Evolutionary conservation across 305 asterid genomes (phyloP).

Genomic region (Fraxinus albicans): DNA sequence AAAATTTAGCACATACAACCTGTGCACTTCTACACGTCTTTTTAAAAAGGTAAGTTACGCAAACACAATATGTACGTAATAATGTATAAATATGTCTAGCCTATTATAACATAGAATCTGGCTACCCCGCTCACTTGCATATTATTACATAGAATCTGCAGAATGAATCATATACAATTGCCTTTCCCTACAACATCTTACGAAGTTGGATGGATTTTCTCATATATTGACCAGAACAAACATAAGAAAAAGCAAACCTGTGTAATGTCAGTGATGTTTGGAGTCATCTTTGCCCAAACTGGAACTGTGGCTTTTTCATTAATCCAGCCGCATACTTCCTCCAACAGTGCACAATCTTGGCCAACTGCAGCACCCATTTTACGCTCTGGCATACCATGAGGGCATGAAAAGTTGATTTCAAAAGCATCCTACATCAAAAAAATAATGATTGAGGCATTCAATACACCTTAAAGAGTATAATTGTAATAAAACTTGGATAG

Average conservation of each 20-base stretch:
- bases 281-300: constrained; percentile 99
- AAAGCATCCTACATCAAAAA: constrained; percentile 65
- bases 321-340: constrained; percentile 89
- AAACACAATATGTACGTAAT: no score
- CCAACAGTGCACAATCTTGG: constrained; percentile 86
- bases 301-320: constrained; percentile 88
- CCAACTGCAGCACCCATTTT: constrained; percentile 99
- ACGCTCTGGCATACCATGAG: constrained; percentile 98
- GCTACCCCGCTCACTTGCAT: not conserved
- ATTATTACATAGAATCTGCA: not conserved
- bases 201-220: not conserved
- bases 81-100: not conserved
- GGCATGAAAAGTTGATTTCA: constrained; percentile 90
- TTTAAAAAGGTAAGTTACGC: no score
- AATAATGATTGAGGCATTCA: constrained; percentile 18
- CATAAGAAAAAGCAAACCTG: constrained; percentile 39
- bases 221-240: not conserved
- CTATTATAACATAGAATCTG: not conserved
- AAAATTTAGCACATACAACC: no score
- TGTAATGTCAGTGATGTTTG: constrained; percentile 89
- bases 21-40: not conserved
- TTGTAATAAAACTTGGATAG: not conserved
- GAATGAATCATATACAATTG: not conserved
- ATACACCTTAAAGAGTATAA: not conserved
- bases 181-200: not conserved